phyloP scores from a whole-genome alignment of 495 filamentous ascomycete species.

The Penicillium longicatenatum region DNA sequence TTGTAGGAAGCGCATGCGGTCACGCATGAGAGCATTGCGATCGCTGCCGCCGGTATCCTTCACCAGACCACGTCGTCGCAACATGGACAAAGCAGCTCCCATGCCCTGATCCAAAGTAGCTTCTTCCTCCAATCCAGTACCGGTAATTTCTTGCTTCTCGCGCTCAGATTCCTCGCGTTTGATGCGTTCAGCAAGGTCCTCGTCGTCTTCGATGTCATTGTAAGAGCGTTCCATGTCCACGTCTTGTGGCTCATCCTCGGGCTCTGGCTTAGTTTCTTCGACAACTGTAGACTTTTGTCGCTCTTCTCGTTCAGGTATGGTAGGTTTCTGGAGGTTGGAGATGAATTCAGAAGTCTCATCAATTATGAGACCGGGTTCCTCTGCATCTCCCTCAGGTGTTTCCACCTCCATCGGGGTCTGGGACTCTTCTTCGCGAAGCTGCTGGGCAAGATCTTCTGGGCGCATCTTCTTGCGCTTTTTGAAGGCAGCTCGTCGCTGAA shows the following conservation, averaged over 20 bases:
- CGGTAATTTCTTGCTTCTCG: constrained; percentile 54
- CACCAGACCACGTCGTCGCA: constrained; percentile 80
- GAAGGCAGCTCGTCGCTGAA: constrained; percentile 75
- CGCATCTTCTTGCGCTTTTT: constrained; percentile 86
- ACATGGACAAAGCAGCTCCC: constrained; percentile 77
- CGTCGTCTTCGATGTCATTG: constrained; percentile 57
- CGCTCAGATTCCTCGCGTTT: constrained; percentile 52
- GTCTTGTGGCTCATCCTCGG: constrained; percentile 53
- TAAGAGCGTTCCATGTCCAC: constrained; percentile 64
- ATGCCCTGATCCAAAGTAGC: constrained; percentile 73
- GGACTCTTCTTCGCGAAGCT: constrained; percentile 74
- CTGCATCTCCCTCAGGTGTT: constrained; percentile 47
- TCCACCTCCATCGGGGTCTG: constrained; percentile 55
- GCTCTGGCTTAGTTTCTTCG: constrained; percentile 52
- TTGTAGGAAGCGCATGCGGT: constrained; percentile 76
- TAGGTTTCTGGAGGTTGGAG: constrained; percentile 71
- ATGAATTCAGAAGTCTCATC: constrained; percentile 97
- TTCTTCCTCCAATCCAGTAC: constrained; percentile 84
- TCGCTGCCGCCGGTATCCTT: constrained; percentile 62
- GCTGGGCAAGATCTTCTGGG: constrained; percentile 82
- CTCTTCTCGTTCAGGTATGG: constrained; percentile 62
- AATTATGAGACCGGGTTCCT: constrained; percentile 77
- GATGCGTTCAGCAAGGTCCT: constrained; percentile 50
- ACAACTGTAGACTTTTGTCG: constrained; percentile 44
- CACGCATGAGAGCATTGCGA: constrained; percentile 67